Percentiles rank a stretch among this genome's conserved stretches.
Conservation (phyloP, 225 moss, liverwort and hornwort genomes). For the Neckera pumila region DNA sequence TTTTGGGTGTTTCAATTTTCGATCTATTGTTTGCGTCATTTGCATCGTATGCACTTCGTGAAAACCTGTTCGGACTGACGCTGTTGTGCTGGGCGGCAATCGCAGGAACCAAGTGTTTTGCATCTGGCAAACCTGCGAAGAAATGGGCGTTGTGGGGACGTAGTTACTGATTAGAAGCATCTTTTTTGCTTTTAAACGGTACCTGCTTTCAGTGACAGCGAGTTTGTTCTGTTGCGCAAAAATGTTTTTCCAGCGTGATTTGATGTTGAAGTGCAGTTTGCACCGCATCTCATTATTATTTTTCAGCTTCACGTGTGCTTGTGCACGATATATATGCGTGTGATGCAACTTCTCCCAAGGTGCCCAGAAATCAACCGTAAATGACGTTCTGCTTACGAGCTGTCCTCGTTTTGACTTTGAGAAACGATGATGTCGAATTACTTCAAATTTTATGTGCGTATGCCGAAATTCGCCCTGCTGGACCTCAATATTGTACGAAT, state of each 20-base stretch:
- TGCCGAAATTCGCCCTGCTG: too few species aligned
- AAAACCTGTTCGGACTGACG: neutral
- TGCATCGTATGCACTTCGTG: neutral
- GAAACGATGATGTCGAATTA: neutral
- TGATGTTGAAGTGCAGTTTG: neutral
- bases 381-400: neutral
- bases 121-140: conserved; percentile 86
- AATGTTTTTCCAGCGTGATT: neutral
- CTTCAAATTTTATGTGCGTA: neutral
- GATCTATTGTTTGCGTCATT: neutral
- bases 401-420: neutral
- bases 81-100: neutral
- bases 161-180: conserved; percentile 43
- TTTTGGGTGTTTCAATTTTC: neutral
- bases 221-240: neutral
- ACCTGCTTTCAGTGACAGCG: neutral
- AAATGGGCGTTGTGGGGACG: conserved; percentile 92
- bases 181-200: neutral
- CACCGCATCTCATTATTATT: neutral
- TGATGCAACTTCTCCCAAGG: neutral
- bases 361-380: neutral
- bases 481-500: neutral
- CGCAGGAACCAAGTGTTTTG: conserved; percentile 78
- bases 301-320: neutral
- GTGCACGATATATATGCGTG: neutral